Evolutionary conservation across 169 alveolate genomes (phyloP), one percentile per base, ranked within the genome.

Genomic region (Cystoisospora suis): DNA sequence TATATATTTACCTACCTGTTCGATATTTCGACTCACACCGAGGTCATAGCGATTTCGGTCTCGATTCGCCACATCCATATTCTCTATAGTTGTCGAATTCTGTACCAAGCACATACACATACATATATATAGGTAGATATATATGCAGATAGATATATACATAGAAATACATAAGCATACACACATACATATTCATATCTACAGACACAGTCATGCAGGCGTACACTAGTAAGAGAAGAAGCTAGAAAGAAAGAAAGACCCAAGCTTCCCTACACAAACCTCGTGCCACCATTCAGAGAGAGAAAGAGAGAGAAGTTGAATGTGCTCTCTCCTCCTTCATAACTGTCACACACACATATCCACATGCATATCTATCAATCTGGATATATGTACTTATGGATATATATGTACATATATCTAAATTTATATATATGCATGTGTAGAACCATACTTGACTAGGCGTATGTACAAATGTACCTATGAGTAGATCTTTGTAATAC

Each of bases 1-100:
- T 27, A 69, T 69, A 6, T 34, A 69, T 34, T 34, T 34, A 69
- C 86, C 32, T 20, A 83, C 89, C 89, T 83, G 89, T 27, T 83
- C 89, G n/a, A 83, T 59, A 45, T 83, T 83, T 32, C 89, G 3
- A 58, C 89, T 65, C 20, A 59, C 89, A 27, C 89, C 89, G 27
- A 83, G 42, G 89, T 83, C 89, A 45, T 83, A 83, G 42, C 89
- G 69, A 65, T 83, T 83, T 34, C 89, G 49, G 89, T 83, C 89
- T 2, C 69, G 44, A 29, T 36, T 58, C 17, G 89, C 58, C 46
- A 49, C 79, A 44, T 83, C 89, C 89, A 83, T 83, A 61, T 83
- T 83, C 44, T 83, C 89, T 29, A 83, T 83, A 9, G 89, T 83
- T 29, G 89, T 58, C 29, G 89, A 83, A 36, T 83, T 83, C 89